Evolutionary conservation across 148 eudicot species (phyloP).

Genomic region (Polygonum aviculare): DNA sequence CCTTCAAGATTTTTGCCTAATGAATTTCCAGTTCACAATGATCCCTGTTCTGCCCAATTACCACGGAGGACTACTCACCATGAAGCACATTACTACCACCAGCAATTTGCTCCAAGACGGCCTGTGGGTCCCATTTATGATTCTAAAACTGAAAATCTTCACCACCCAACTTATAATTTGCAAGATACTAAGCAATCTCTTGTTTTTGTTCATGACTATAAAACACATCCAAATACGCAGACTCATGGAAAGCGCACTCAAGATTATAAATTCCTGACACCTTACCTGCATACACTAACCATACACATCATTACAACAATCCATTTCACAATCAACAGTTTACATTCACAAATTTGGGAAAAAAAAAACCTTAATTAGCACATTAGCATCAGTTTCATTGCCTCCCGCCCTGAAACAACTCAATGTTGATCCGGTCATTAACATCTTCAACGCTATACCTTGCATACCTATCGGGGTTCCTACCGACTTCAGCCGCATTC

Average conservation of each 20-base stretch:
- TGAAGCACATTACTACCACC: conserved; percentile 20
- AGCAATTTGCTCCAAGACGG: conserved; percentile 22
- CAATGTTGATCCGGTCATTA: conserved; percentile 51
- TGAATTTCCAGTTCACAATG: conserved; percentile 7
- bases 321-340: conserved; percentile 5
- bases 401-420: conserved; percentile 59
- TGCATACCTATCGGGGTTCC: conserved; percentile 62
- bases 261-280: conserved; percentile 18
- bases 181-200: background rate
- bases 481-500: conserved; percentile 51
- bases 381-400: conserved; percentile 3
- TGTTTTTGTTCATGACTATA: background rate
- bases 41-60: conserved; percentile 27
- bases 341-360: background rate
- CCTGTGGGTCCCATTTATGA: conserved; percentile 26
- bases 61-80: conserved; percentile 18
- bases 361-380: background rate
- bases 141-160: conserved; percentile 21
- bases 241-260: conserved; percentile 19
- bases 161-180: conserved; percentile 19
- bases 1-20: background rate
- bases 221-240: background rate
- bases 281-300: conserved; percentile 2
- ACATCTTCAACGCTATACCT: conserved; percentile 68
- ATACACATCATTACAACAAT: conserved; percentile 18